Percentiles rank a stretch among this genome's conserved stretches.
Conservation (phyloP, 805 yeast species). For the Teunomyces gatunensis region DNA sequence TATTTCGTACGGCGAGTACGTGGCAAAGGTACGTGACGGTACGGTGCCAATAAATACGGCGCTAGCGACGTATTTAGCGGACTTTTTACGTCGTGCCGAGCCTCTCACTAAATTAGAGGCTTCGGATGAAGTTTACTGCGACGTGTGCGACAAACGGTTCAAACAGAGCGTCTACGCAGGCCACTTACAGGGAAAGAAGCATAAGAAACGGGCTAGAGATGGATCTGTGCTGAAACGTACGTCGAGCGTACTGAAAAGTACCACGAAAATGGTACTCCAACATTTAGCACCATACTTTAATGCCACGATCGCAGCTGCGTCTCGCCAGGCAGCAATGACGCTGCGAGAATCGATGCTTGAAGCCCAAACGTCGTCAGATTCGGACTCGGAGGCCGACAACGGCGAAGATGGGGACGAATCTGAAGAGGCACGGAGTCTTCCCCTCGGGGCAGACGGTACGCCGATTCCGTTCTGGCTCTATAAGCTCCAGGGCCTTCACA, state of each 20-base stretch:
- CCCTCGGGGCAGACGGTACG: slow-evolving; percentile 82
- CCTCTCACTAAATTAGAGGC: background rate
- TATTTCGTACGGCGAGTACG: slow-evolving; percentile 48
- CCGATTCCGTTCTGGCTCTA: slow-evolving; percentile 95
- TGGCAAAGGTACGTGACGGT: slow-evolving; percentile 35
- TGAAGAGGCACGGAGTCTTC: slow-evolving; percentile 33
- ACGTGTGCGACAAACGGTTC: slow-evolving; percentile 61
- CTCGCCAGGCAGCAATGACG: slow-evolving; percentile 66
- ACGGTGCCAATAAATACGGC: slow-evolving; percentile 14
- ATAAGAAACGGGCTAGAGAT: slow-evolving; percentile 54
- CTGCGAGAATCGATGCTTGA: slow-evolving; percentile 65
- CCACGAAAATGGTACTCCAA: background rate
- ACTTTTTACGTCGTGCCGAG: background rate
- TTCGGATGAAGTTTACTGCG: slow-evolving; percentile 47
- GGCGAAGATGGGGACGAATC: too few species aligned
- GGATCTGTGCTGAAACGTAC: slow-evolving; percentile 3
- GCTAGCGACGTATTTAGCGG: background rate
- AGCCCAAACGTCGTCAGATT: slow-evolving; percentile 27
- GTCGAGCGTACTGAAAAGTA: background rate
- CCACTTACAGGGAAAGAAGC: slow-evolving; percentile 76
- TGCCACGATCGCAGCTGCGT: slow-evolving; percentile 58
- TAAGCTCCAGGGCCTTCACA: slow-evolving; percentile 82
- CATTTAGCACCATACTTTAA: slow-evolving; percentile 20
- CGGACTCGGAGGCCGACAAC: slow-evolving; percentile 9
- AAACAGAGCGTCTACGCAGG: slow-evolving; percentile 62